phyloP scores from a whole-genome alignment of 306 rosid species.

The Cucumis hystrix region DNA sequence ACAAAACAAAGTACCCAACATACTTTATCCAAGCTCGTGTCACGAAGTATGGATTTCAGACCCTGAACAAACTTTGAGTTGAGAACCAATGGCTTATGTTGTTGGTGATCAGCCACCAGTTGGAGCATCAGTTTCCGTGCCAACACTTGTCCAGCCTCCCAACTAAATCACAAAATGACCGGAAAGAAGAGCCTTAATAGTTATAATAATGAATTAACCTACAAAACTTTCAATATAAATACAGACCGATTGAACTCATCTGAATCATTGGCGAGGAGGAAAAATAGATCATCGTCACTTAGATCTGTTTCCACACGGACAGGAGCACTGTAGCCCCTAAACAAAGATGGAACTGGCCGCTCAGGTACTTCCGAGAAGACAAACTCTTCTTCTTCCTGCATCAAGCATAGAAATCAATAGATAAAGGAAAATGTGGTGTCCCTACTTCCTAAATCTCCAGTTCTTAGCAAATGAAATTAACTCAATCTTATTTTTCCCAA shows the following conservation, averaged over 20 bases:
- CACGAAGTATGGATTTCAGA: conserved; percentile 44
- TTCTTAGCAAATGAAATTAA: not conserved
- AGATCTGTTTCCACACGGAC: conserved; percentile 86
- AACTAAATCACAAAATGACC: conserved; percentile 27
- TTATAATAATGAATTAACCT: not conserved
- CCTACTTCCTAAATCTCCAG: not conserved
- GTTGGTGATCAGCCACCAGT: conserved; percentile 74
- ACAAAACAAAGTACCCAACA: not conserved
- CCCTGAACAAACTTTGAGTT: conserved; percentile 66
- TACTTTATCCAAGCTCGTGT: conserved; percentile 86
- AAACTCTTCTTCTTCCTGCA: conserved; percentile 90
- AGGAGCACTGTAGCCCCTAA: conserved; percentile 92
- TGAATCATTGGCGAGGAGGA: conserved; percentile 88
- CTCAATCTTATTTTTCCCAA: not conserved
- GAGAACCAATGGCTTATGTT: conserved; percentile 63
- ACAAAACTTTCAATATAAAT: not conserved
- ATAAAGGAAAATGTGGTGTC: not conserved
- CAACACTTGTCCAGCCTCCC: conserved; percentile 98
- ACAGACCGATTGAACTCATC: conserved; percentile 92
- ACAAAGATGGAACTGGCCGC: conserved; percentile 83
- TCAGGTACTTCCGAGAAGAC: conserved; percentile 59
- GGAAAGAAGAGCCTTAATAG: not conserved
- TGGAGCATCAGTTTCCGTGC: conserved; percentile 79
- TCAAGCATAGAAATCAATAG: not conserved
- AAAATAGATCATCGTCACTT: conserved; percentile 55